Evolutionary conservation across 2,329 filamentous ascomycete species (phyloP).

Genomic region (Hymenoscyphus repandus): DNA sequence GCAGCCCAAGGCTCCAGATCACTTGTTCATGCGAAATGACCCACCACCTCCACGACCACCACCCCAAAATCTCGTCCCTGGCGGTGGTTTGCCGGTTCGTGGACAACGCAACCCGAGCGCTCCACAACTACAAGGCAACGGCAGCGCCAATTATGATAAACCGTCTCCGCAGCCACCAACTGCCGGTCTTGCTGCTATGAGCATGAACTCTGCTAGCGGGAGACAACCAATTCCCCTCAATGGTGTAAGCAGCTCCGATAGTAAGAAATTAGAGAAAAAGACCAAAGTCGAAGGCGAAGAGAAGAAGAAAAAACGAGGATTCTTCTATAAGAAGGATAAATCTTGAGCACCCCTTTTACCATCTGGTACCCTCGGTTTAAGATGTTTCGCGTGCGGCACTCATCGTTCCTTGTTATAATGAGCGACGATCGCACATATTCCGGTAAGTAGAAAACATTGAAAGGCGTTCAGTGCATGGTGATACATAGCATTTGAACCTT

Average conservation of each 20-base stretch:
- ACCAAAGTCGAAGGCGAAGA: slow-evolving; percentile 41
- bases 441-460: slow-evolving; percentile 3
- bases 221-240: slow-evolving; percentile 26
- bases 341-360: neutral
- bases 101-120: too few species aligned
- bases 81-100: slow-evolving; percentile 16
- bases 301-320: slow-evolving; percentile 54
- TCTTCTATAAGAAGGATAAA: slow-evolving; percentile 50
- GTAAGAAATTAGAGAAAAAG: slow-evolving; percentile 42
- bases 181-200: slow-evolving; percentile 22
- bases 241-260: slow-evolving; percentile 20
- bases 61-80: slow-evolving; percentile 20
- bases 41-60: slow-evolving; percentile 43
- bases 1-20: slow-evolving; percentile 74
- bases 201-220: slow-evolving; percentile 18
- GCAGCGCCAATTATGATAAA: slow-evolving; percentile 15
- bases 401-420: neutral
- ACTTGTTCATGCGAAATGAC: slow-evolving; percentile 72
- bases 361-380: neutral
- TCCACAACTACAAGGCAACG: slow-evolving; percentile 9
- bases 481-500: neutral
- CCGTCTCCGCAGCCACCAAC: slow-evolving; percentile 26
- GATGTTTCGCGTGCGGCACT: neutral
- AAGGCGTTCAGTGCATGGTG: slow-evolving; percentile 10
- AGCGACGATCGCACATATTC: neutral